Conservation (phyloP, 192 early-diverging fungal genomes). For the Neocallimastix lanati region DNA sequence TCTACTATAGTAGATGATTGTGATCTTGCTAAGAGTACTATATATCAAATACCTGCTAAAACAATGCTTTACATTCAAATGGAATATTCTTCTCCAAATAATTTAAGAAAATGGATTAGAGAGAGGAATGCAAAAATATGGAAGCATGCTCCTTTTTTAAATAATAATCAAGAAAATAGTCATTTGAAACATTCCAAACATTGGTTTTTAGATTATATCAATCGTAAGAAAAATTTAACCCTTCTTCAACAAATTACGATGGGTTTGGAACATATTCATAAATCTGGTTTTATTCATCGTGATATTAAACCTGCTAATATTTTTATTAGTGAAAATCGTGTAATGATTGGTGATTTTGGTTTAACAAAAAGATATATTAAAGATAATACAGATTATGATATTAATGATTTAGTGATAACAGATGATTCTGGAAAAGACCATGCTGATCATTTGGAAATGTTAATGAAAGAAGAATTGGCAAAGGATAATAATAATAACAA, state of each 20-base stretch:
- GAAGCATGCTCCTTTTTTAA: neutral
- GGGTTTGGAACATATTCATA: constrained; percentile 58
- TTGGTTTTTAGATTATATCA: neutral
- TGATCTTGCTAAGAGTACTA: neutral
- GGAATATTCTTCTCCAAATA: neutral
- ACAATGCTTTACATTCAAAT: neutral
- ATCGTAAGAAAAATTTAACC: neutral
- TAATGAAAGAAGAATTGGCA: neutral
- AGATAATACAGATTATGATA: neutral
- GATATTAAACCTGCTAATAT: constrained; percentile 59
- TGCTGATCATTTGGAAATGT: neutral
- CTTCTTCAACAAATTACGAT: neutral
- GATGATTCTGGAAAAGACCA: neutral
- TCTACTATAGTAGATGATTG: neutral
- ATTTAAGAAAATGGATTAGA: neutral
- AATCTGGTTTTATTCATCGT: constrained; percentile 50
- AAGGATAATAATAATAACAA: neutral
- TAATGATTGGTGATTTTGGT: neutral
- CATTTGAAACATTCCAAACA: neutral
- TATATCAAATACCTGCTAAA: neutral
- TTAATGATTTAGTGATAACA: neutral
- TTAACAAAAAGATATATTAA: neutral
- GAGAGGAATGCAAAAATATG: neutral
- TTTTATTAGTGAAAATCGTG: neutral
- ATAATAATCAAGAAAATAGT: neutral